These are phyloP conservation scores for Graphilbum fragrans DNA, from an alignment of 2,329 filamentous ascomycete species.

Conservation along the genomic window DNA sequence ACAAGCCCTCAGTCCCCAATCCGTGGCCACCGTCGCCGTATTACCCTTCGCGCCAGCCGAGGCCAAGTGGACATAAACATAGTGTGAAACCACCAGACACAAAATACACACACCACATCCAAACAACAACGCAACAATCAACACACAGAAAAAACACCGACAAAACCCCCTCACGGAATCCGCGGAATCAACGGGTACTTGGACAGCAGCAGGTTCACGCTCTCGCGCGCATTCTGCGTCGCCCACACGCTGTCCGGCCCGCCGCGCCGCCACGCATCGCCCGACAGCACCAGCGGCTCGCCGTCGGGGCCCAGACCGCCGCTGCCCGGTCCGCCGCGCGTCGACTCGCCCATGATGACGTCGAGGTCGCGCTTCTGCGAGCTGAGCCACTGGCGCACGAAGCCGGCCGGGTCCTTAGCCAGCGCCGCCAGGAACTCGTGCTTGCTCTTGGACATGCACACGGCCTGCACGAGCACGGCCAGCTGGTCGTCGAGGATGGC, in stretches of 20 bases:
- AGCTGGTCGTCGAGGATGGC: slow-evolving; percentile 72
- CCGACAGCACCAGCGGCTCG: slow-evolving; percentile 34
- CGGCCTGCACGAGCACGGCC: slow-evolving; percentile 68
- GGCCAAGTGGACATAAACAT: no score
- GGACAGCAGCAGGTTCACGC: slow-evolving; percentile 47
- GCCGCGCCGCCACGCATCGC: slow-evolving; percentile 58
- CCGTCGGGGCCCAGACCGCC: neutral
- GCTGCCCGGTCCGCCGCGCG: slow-evolving; percentile 35
- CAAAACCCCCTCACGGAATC: neutral
- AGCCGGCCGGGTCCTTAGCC: slow-evolving; percentile 69
- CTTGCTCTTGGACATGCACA: slow-evolving; percentile 77
- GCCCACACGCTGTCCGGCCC: slow-evolving; percentile 43
- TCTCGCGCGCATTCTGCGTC: slow-evolving; percentile 47
- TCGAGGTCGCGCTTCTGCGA: slow-evolving; percentile 87
- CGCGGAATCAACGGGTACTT: slow-evolving; percentile 28
- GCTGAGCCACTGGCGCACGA: slow-evolving; percentile 78
- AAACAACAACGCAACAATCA: neutral
- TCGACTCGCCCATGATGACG: slow-evolving; percentile 72
- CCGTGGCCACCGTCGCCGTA: no score
- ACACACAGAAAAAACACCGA: neutral
- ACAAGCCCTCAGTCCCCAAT: no score
- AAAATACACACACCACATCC: neutral
- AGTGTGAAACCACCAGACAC: no score
- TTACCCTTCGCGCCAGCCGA: no score
- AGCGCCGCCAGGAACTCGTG: slow-evolving; percentile 76